Evolutionary conservation across 2,329 filamentous ascomycete genomes (phyloP).

Genomic region (Xylariaceae sp.): DNA sequence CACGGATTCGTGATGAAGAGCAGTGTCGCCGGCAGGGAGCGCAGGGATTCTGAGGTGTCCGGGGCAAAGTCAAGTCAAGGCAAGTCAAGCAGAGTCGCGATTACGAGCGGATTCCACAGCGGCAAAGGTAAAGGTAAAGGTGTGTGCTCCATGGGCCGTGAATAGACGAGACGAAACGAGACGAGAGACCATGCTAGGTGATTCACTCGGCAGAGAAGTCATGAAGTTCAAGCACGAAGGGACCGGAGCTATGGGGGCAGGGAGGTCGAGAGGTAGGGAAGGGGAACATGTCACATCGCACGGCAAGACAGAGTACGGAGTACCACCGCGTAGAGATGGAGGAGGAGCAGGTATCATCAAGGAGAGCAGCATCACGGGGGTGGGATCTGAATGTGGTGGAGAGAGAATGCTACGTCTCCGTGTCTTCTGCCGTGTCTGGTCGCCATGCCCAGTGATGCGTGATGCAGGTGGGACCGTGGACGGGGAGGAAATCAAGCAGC

Average conservation of each 20-base stretch:
- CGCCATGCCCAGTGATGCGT: neutral
- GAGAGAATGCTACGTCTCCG: conserved; percentile 10
- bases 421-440: conserved; percentile 16
- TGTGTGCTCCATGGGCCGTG: conserved; percentile 23
- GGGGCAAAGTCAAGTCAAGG: conserved; percentile 1
- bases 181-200: conserved; percentile 18
- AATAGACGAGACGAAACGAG: conserved; percentile 19
- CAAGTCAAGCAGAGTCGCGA: conserved; percentile 18
- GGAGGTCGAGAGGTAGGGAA: conserved; percentile 4
- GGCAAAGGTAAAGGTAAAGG: neutral
- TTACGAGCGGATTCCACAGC: conserved; percentile 10
- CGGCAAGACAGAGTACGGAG: conserved; percentile 15
- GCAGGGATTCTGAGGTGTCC: conserved; percentile 5
- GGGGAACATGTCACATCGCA: conserved; percentile 27
- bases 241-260: too few relatives aligned
- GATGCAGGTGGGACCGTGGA: neutral
- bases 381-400: conserved; percentile 13
- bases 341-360: conserved; percentile 9
- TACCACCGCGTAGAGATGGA: conserved; percentile 7
- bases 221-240: conserved; percentile 19
- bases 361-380: conserved; percentile 26
- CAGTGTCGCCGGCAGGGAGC: conserved; percentile 2
- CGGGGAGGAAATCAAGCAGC: conserved; percentile 14
- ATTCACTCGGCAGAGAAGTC: conserved; percentile 18
- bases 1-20: conserved; percentile 9